A percentile compares a stretch with the other conserved stretches of the same genome.
These are phyloP conservation scores for Cladophialophora immunda DNA, from an alignment of 2,329 filamentous ascomycete species.

Conservation along the genomic window DNA sequence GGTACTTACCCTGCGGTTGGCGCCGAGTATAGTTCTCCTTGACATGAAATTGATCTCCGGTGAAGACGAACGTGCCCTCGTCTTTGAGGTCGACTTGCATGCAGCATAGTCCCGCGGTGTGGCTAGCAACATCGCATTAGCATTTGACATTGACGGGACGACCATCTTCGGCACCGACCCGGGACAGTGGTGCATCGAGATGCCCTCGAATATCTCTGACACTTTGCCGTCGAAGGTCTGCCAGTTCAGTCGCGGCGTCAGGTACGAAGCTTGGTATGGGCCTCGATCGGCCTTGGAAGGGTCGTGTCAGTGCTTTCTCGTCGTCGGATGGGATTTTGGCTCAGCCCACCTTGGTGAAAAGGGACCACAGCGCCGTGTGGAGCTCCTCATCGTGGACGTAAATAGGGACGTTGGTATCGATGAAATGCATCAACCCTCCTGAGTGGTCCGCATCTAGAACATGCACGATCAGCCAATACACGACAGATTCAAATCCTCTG, in stretches of 20 bases:
- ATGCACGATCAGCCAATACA: too few relatives aligned
- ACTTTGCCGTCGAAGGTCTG: slow-evolving; percentile 10
- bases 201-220: slow-evolving; percentile 3
- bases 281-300: too few relatives aligned
- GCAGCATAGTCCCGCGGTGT: slow-evolving; percentile 8
- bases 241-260: slow-evolving; percentile 21
- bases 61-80: slow-evolving; percentile 7
- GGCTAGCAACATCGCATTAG: too few relatives aligned
- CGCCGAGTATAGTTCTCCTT: slow-evolving; percentile 16
- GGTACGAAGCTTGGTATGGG: too few relatives aligned
- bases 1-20: too few relatives aligned
- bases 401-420: slow-evolving; percentile 13
- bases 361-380: neutral
- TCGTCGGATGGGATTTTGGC: too few relatives aligned
- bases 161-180: too few relatives aligned
- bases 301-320: too few relatives aligned
- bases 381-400: slow-evolving; percentile 17
- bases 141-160: too few relatives aligned
- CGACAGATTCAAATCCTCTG: too few relatives aligned
- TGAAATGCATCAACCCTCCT: slow-evolving; percentile 9
- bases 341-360: too few relatives aligned
- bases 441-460: too few relatives aligned
- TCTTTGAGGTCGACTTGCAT: slow-evolving; percentile 9
- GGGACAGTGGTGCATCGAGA: slow-evolving; percentile 11
- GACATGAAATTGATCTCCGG: slow-evolving; percentile 12